phyloP scores from a whole-genome alignment of 2,329 filamentous ascomycete genomes.

The Cryoendolithus antarcticus region DNA sequence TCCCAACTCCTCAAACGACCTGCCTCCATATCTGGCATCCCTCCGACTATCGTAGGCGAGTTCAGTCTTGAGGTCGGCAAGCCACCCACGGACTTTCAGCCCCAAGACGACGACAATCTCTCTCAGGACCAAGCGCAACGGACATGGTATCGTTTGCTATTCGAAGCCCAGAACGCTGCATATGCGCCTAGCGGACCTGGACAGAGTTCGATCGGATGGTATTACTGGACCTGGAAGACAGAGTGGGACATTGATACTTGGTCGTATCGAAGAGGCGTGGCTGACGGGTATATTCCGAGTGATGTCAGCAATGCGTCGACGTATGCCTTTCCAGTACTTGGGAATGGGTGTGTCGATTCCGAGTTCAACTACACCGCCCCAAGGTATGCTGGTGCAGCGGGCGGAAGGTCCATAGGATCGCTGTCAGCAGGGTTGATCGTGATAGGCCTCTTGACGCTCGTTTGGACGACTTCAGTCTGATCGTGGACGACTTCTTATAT shows the following conservation, averaged over 20 bases:
- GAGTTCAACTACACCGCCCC: constrained; percentile 2
- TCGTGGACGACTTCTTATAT: too few species aligned
- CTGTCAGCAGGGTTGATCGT: too few species aligned
- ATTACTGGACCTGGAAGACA: constrained; percentile 15
- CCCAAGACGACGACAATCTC: constrained; percentile 3
- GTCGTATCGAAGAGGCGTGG: constrained; percentile 10
- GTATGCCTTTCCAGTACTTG: constrained; percentile 10
- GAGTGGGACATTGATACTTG: constrained; percentile 15
- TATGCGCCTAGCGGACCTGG: constrained; percentile 7
- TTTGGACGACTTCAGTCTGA: too few species aligned
- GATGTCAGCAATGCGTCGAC: constrained; percentile 10
- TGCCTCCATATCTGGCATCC: constrained; percentile 5
- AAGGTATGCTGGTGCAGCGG: background rate
- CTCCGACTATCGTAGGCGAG: constrained; percentile 11
- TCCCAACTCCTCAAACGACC: constrained; percentile 3
- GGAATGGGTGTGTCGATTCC: constrained; percentile 3
- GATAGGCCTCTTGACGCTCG: too few species aligned
- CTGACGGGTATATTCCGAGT: constrained; percentile 11
- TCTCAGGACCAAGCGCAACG: constrained; percentile 5
- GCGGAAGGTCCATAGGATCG: background rate
- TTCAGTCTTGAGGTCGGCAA: constrained; percentile 12
- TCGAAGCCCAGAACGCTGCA: constrained; percentile 12
- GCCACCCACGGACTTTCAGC: constrained; percentile 6
- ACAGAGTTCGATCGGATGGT: constrained; percentile 10
- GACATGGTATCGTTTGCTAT: constrained; percentile 13